phyloP scores from a whole-genome alignment of 805 yeast species.

The Saturnispora hagleri region DNA sequence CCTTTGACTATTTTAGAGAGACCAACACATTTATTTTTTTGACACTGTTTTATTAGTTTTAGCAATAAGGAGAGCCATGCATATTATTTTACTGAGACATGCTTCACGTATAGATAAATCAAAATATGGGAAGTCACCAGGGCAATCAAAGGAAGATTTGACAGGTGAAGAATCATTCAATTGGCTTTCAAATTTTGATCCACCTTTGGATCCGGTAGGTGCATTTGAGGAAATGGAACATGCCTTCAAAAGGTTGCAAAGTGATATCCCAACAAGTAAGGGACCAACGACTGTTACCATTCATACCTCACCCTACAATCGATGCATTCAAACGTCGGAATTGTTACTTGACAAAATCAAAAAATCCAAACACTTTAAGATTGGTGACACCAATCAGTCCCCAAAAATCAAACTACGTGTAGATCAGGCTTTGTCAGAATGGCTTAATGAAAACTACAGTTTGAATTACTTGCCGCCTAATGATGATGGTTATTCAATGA shows the following conservation, averaged over 20 bases:
- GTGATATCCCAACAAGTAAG: constrained; percentile 15
- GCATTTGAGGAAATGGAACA: constrained; percentile 22
- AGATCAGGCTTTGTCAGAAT: constrained; percentile 35
- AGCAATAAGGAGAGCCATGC: constrained; percentile 18
- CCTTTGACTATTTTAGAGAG: background rate
- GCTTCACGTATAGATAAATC: constrained; percentile 26
- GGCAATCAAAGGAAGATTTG: constrained; percentile 4
- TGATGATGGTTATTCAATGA: constrained; percentile 35
- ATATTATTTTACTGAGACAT: constrained; percentile 27
- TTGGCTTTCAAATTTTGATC: constrained; percentile 30
- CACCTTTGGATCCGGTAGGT: constrained; percentile 23
- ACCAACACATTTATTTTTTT: background rate
- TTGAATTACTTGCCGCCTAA: constrained; percentile 34
- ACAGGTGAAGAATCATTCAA: constrained; percentile 16
- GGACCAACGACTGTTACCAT: constrained; percentile 17
- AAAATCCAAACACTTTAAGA: constrained; percentile 6
- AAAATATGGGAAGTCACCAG: constrained; percentile 10
- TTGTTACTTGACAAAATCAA: constrained; percentile 18
- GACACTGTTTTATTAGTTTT: background rate
- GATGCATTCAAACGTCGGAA: constrained; percentile 36
- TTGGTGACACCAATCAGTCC: background rate
- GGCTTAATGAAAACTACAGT: constrained; percentile 35
- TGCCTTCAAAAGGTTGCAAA: constrained; percentile 21
- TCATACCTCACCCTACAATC: constrained; percentile 36
- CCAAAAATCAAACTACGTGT: constrained; percentile 23